phyloP scores from a whole-genome alignment of 129 eudicot genomes.

The Lonicera japonica region DNA sequence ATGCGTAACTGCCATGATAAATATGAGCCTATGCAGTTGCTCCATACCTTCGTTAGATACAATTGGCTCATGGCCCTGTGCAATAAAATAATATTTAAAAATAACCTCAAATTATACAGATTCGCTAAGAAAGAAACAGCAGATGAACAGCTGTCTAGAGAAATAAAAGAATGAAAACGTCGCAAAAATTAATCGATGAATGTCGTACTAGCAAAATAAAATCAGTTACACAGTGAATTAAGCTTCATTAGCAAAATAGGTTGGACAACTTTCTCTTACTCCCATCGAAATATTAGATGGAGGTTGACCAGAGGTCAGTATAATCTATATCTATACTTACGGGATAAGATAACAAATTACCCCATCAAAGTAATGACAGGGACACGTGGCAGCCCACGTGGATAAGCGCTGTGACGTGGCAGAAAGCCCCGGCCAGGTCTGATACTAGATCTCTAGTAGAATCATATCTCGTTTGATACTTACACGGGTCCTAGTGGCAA shows the following conservation, averaged over 20 bases:
- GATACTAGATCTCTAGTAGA: no score
- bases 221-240: neutral
- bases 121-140: neutral
- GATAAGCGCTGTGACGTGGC: no score
- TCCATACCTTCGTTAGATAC: constrained; percentile 91
- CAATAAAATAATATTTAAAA: neutral
- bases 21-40: constrained; percentile 84
- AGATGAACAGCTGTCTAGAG: neutral
- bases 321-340: neutral
- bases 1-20: constrained; percentile 88
- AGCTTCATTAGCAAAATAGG: no score
- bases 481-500: no score
- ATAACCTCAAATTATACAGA: neutral
- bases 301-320: neutral
- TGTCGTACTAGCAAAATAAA: neutral
- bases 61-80: constrained; percentile 77
- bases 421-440: no score
- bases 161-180: neutral
- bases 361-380: no score
- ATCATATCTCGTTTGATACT: no score
- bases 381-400: no score
- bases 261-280: neutral
- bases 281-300: neutral
- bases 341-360: no score
- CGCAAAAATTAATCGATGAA: no score